A percentile compares a stretch with the other conserved stretches of the same genome.
These are phyloP conservation scores for Candida stauntonica DNA, from an alignment of 805 yeast species.

Conservation along the genomic window DNA sequence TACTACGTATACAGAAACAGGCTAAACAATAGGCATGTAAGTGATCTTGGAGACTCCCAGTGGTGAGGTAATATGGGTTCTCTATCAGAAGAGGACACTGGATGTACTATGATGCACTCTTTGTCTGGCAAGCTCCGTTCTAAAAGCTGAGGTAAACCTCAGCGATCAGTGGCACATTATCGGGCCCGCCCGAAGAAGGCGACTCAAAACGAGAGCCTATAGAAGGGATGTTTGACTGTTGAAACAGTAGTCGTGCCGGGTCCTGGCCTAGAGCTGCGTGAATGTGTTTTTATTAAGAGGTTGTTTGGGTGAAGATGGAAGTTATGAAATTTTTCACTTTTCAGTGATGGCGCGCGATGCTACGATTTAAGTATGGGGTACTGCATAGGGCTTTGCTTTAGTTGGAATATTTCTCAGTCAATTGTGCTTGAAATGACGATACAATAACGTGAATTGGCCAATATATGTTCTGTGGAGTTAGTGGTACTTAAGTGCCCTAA, in stretches of 20 bases:
- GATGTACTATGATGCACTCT: conserved; percentile 30
- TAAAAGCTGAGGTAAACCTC: neutral
- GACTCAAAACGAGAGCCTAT: conserved; percentile 22
- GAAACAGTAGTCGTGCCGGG: neutral
- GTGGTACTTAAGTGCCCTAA: too few species aligned
- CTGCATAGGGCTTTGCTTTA: too few species aligned
- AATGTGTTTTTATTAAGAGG: neutral
- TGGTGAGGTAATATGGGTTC: conserved; percentile 6
- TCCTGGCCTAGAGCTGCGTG: neutral
- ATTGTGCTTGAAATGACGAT: too few species aligned
- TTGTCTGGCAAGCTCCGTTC: conserved; percentile 3
- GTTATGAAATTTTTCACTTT: conserved; percentile 1
- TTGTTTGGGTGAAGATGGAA: neutral
- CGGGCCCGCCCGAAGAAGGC: conserved; percentile 16
- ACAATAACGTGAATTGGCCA: too few species aligned
- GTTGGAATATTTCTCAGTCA: too few species aligned
- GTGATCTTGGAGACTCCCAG: conserved; percentile 31
- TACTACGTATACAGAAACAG: conserved; percentile 5
- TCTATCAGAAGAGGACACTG: conserved; percentile 10
- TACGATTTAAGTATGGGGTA: too few species aligned
- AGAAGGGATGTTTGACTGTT: conserved; percentile 16
- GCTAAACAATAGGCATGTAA: conserved; percentile 11
- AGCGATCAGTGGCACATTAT: neutral
- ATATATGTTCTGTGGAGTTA: too few species aligned
- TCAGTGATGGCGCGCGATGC: too few species aligned